Percentiles rank a stretch among this genome's conserved stretches.
Conservation (phyloP, 768 basidiomycete species). For the Clitopilus passeckerianus region DNA sequence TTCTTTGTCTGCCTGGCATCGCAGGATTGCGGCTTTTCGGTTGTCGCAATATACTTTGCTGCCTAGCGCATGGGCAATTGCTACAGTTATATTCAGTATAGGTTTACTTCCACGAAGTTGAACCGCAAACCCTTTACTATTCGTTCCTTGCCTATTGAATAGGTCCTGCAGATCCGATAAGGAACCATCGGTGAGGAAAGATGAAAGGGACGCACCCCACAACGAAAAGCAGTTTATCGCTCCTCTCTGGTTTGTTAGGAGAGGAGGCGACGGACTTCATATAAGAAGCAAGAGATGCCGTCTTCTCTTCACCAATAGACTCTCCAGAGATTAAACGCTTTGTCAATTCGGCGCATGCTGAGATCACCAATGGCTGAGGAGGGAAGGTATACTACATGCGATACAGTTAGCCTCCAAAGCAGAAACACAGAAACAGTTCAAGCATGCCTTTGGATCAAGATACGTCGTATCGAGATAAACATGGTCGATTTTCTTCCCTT, state of each 20-base stretch:
- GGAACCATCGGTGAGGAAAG: not conserved
- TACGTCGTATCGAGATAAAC: constrained; percentile 97
- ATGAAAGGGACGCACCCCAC: constrained; percentile 51
- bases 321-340: constrained; percentile 46
- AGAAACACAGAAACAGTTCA: not conserved
- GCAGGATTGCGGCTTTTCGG: constrained; percentile 77
- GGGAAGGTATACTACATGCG: constrained; percentile 80
- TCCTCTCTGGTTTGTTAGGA: constrained; percentile 30
- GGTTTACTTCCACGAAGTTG: not conserved
- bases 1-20: constrained; percentile 81
- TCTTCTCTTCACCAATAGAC: constrained; percentile 15
- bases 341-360: constrained; percentile 86
- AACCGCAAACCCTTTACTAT: constrained; percentile 81
- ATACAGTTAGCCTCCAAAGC: not conserved
- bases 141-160: constrained; percentile 96
- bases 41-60: constrained; percentile 88
- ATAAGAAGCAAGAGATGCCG: constrained; percentile 49
- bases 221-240: constrained; percentile 49
- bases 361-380: constrained; percentile 90
- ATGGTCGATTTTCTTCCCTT: constrained; percentile 76
- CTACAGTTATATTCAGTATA: constrained; percentile 29
- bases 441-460: constrained; percentile 70
- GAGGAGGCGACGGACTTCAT: constrained; percentile 22
- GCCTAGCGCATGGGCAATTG: constrained; percentile 75
- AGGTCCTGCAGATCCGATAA: constrained; percentile 53